A percentile compares a stretch with the other conserved stretches of the same genome.
These are phyloP conservation scores for Thozetella sp. DNA, from an alignment of 495 filamentous ascomycete species.

Conservation along the genomic window DNA sequence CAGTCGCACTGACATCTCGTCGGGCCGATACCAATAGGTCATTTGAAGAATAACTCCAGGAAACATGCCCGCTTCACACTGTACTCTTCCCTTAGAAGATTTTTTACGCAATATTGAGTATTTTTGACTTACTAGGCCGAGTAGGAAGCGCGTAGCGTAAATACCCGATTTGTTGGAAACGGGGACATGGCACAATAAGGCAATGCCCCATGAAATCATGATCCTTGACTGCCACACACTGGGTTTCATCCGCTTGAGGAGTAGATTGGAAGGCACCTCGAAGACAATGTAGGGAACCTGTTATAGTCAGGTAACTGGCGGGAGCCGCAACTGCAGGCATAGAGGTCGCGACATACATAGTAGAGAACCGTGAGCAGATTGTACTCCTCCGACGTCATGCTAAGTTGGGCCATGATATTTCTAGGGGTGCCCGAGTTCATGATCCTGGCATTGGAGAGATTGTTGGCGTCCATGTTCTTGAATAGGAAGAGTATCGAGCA, in stretches of 20 bases:
- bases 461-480: slow-evolving; percentile 41
- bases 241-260: slow-evolving; percentile 34
- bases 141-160: slow-evolving; percentile 34
- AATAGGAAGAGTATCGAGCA: slow-evolving; percentile 47
- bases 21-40: slow-evolving; percentile 43
- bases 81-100: slow-evolving; percentile 7
- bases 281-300: slow-evolving; percentile 46
- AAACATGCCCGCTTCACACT: slow-evolving; percentile 36
- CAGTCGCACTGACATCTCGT: slow-evolving; percentile 36
- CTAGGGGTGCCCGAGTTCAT: slow-evolving; percentile 32
- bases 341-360: slow-evolving; percentile 19
- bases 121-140: slow-evolving; percentile 28
- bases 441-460: slow-evolving; percentile 43
- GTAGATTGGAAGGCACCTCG: slow-evolving; percentile 42
- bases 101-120: neutral
- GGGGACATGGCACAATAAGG: slow-evolving; percentile 30
- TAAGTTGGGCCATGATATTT: slow-evolving; percentile 44
- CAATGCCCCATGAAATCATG: slow-evolving; percentile 36
- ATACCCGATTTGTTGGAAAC: slow-evolving; percentile 32
- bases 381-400: slow-evolving; percentile 29
- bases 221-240: slow-evolving; percentile 40
- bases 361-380: slow-evolving; percentile 26
- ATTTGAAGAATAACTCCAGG: slow-evolving; percentile 38
- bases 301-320: slow-evolving; percentile 15
- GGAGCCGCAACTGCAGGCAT: neutral